A percentile compares a stretch with the other conserved stretches of the same genome.
Conservation (phyloP, 495 filamentous ascomycete species). For the Aspergillus nanangensis region DNA sequence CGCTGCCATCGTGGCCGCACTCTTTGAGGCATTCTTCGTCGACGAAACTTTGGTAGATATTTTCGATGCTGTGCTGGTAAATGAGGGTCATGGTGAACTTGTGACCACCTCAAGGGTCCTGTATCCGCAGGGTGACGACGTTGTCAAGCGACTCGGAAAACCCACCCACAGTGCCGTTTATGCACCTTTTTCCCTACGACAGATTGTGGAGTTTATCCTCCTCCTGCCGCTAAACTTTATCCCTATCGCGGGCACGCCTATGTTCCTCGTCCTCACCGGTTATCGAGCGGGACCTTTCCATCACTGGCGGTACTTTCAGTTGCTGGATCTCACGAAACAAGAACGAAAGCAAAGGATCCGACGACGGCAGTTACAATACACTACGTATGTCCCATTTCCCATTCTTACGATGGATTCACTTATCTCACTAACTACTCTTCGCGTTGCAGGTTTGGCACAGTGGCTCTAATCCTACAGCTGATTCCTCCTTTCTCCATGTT, state of each 20-base stretch:
- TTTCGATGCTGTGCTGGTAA: slow-evolving; percentile 59
- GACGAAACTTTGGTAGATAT: slow-evolving; percentile 66
- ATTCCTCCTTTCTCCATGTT: slow-evolving; percentile 62
- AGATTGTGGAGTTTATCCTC: slow-evolving; percentile 73
- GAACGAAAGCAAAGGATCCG: slow-evolving; percentile 52
- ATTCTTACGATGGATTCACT: slow-evolving; percentile 4
- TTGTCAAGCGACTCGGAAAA: slow-evolving; percentile 53
- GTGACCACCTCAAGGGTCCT: slow-evolving; percentile 51
- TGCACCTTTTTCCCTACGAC: slow-evolving; percentile 65
- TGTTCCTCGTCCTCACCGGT: slow-evolving; percentile 60
- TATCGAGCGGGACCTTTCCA: slow-evolving; percentile 63
- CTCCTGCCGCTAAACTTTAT: slow-evolving; percentile 64
- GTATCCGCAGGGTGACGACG: slow-evolving; percentile 46
- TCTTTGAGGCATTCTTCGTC: slow-evolving; percentile 67
- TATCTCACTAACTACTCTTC: slow-evolving; percentile 1
- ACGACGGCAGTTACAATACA: slow-evolving; percentile 52
- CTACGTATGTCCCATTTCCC: slow-evolving; percentile 42
- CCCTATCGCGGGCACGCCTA: slow-evolving; percentile 56
- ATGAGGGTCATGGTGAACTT: slow-evolving; percentile 54
- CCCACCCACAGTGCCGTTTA: slow-evolving; percentile 55
- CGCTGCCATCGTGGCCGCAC: slow-evolving; percentile 51
- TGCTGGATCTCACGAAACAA: slow-evolving; percentile 53
- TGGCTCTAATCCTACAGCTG: slow-evolving; percentile 57
- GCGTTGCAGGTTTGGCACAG: slow-evolving; percentile 50
- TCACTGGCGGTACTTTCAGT: slow-evolving; percentile 62